Evolutionary conservation across 73 alveolate genomes (phyloP), one percentile per base, ranked within the genome.

Genomic region (Paramecium primaurelia): DNA sequence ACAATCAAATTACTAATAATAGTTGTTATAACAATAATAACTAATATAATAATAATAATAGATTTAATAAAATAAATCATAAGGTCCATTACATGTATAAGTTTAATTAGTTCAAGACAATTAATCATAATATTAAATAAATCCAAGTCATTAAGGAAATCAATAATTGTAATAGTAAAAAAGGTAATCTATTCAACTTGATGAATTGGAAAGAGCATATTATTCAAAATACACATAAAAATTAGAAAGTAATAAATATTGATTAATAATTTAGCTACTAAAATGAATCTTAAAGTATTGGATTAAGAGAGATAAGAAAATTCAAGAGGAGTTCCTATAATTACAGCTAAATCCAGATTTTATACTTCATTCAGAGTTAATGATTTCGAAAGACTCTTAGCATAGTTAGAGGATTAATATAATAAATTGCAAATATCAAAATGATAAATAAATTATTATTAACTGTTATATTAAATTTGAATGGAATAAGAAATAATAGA

Each of bases 401-500:
- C 47, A 20, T 25, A 32, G 58, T 80, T 80, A 36, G 91, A 80
- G 51, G 91, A 80, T 20, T 80, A 80, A 49, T 80, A 80, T 80
- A 80, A 73, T 40, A 73, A 38, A 73, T 73, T 73, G 47, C 47
- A 73, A 44, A 22, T 37, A 73, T 73, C 60, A 36, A 73, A 73
- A 73, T 73, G 87, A 73, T 25, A 32, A 73, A 73, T 34, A 73
- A 36, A 73, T 30, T 64, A 64, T 34, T 64, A 32, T 32, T 64
- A 64, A 64, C 84, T 28, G 47, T 64, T 64, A 32, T 64, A 64
- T 64, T 64, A 64, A 73, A 37, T 73, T 73, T 37, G 59, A 73
- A 80, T 80, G 91, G 91, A 80, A 49, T 80, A 80, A 80, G 91
- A 80, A 47, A 45, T 80, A 25, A 45, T 80, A 42, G 91, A 80